Percentiles rank a stretch among this genome's conserved stretches.
Conservation (phyloP, 495 filamentous ascomycete species). For the Paragyromitra xinjiangensis region DNA sequence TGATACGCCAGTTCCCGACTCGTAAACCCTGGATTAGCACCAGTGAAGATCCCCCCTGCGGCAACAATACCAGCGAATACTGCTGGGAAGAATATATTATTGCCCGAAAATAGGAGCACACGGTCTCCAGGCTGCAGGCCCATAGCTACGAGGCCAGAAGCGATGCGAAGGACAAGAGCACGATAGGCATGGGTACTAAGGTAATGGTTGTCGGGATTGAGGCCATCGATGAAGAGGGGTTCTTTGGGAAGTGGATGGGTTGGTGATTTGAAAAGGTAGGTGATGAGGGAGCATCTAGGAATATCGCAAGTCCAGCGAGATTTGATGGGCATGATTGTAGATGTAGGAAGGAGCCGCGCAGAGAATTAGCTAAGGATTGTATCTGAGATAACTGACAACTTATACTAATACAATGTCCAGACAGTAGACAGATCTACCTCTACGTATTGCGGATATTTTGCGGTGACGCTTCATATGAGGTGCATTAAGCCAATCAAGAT, state of each 20-base stretch:
- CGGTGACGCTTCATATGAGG: neutral
- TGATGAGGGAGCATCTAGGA: slow-evolving; percentile 44
- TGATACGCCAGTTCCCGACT: slow-evolving; percentile 77
- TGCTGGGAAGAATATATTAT: slow-evolving; percentile 76
- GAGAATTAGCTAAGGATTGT: neutral
- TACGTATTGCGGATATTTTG: neutral
- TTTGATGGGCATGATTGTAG: slow-evolving; percentile 38
- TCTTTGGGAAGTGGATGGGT: slow-evolving; percentile 35
- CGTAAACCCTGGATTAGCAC: slow-evolving; percentile 80
- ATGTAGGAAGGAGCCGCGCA: slow-evolving; percentile 1
- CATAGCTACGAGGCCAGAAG: slow-evolving; percentile 70
- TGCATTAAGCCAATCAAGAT: slow-evolving; percentile 6
- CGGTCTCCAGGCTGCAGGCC: slow-evolving; percentile 76
- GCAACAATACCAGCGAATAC: slow-evolving; percentile 77
- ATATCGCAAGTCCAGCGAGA: slow-evolving; percentile 54
- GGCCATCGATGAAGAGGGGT: slow-evolving; percentile 66
- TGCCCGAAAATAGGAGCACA: slow-evolving; percentile 75
- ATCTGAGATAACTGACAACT: neutral
- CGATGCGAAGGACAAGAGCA: slow-evolving; percentile 74
- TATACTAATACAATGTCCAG: neutral
- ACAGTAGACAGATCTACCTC: neutral
- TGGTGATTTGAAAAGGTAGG: slow-evolving; percentile 49
- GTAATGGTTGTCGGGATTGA: slow-evolving; percentile 66
- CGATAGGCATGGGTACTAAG: slow-evolving; percentile 70
- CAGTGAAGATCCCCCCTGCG: slow-evolving; percentile 81